Base-by-base conservation (phyloP, 2,329 filamentous ascomycete species). In the Cladosporium sp. region DNA sequence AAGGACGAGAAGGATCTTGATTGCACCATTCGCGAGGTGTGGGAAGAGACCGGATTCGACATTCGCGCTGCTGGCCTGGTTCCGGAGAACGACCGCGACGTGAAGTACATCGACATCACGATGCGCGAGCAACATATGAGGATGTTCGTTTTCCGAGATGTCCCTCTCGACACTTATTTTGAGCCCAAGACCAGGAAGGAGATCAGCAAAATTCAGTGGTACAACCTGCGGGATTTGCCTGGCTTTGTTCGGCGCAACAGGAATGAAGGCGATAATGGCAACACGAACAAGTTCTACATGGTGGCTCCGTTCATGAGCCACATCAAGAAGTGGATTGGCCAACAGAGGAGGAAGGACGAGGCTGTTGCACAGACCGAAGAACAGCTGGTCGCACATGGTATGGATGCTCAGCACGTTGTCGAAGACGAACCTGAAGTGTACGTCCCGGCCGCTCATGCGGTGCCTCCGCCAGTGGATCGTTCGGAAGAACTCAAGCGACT, bases 151-250 rank as follows among this genome's bases (percentile, higher is more conserved):
- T 96, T 99, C 76, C 88, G 92, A 62, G 89, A 93, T 68, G 88
- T 99, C 3, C 91, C 93, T 16, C 91, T 91, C 83, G 89, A 97
- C 72, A 94, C 92, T 0, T 78, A 88, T 67, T 99, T 99, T 74
- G 91, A 94, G 77, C 92, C 96, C 4, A 89, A 89, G 71, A 98
- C 95, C 6, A 86, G 96, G 65, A 98, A 98, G 78, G 96, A 99
- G 78, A 99, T 99, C 75, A 96, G 94, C 79, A 96, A 92, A 79
- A 97, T 99, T 67, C 84, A 92, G 75, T 99, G 95, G 95, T 97
- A 96, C 80, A 92, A 89, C 71, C 82, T 99, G 49, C 91, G 90
- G 0, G 93, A 97, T 67, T 84, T 99, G 29, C 94, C 95, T 0
- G 92, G 91, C 0, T 88, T 92, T 72, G 88, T 89, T 64, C 91